Percentiles rank a stretch among this genome's conserved stretches.
Evolutionary conservation across 495 filamentous ascomycete species (phyloP).

Genomic region (Corynascus novoguineensis): DNA sequence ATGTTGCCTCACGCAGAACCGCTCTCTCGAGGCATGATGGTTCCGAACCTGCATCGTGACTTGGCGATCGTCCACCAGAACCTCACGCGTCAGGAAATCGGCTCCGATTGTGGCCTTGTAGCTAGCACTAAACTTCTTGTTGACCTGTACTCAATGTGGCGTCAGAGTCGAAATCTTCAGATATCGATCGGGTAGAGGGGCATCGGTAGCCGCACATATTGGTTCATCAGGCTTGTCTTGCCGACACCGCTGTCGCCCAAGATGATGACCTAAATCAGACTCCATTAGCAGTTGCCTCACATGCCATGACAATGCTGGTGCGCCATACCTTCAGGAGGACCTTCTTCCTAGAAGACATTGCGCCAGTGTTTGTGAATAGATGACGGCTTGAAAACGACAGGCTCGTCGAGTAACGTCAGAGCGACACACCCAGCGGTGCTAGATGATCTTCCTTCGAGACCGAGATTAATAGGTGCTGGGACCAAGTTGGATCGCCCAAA

Average conservation of each 20-base stretch:
- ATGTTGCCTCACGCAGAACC: neutral
- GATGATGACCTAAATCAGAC: constrained; percentile 75
- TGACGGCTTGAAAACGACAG: constrained; percentile 12
- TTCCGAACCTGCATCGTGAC: constrained; percentile 92
- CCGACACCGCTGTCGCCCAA: constrained; percentile 97
- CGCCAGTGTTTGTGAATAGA: constrained; percentile 18
- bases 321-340: constrained; percentile 81
- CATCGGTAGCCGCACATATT: constrained; percentile 76
- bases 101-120: constrained; percentile 99
- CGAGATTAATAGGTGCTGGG: neutral
- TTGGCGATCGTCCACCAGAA: constrained; percentile 90
- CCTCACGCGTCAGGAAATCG: constrained; percentile 98
- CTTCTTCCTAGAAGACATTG: constrained; percentile 94
- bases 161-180: constrained; percentile 10
- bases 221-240: constrained; percentile 99
- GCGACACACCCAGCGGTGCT: neutral
- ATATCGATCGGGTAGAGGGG: constrained; percentile 15
- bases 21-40: neutral
- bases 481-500: too few species aligned
- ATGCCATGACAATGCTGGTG: neutral
- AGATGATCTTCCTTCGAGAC: neutral
- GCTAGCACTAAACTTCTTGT: constrained; percentile 99
- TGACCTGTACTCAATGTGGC: constrained; percentile 61
- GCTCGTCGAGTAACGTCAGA: neutral
- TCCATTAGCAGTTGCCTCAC: constrained; percentile 1